These are phyloP conservation scores for Termitomyces sp. DNA, from an alignment of 768 basidiomycete species.

Conservation along the genomic window DNA sequence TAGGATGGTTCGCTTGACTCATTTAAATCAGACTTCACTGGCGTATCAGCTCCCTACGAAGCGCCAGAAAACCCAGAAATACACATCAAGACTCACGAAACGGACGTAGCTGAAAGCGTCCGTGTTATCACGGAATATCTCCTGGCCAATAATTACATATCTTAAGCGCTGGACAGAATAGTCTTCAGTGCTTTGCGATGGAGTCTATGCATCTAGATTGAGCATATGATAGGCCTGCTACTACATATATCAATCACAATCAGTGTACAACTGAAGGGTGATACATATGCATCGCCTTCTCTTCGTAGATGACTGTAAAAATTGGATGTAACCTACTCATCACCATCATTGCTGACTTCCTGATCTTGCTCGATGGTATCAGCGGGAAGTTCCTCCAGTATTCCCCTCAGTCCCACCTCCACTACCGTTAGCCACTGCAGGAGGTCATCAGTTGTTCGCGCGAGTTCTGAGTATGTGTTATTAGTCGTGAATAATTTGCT, in stretches of 20 bases:
- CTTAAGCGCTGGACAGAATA: neutral
- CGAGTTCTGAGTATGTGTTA: constrained; percentile 63
- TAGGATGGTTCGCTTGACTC: neutral
- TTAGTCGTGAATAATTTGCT: constrained; percentile 45
- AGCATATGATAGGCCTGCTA: constrained; percentile 7
- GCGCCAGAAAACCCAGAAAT: constrained; percentile 81
- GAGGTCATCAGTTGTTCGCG: constrained; percentile 68
- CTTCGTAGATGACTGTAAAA: neutral
- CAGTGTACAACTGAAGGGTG: neutral
- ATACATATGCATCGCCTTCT: neutral
- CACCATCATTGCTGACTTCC: constrained; percentile 25
- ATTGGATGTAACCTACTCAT: constrained; percentile 7
- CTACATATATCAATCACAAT: constrained; percentile 4
- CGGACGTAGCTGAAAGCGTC: constrained; percentile 74
- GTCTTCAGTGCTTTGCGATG: neutral
- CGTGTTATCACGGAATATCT: constrained; percentile 78
- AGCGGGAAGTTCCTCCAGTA: constrained; percentile 49
- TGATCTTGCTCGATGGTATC: constrained; percentile 64
- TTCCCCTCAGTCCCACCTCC: constrained; percentile 61
- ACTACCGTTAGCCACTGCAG: constrained; percentile 70
- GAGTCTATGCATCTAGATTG: constrained; percentile 2
- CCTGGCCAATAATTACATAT: constrained; percentile 53
- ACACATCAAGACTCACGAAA: constrained; percentile 84
- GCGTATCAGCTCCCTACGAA: constrained; percentile 96
- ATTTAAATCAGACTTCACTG: constrained; percentile 81